Conservation (phyloP, 345 rosid genomes). For the Hypericum androsaemum region DNA sequence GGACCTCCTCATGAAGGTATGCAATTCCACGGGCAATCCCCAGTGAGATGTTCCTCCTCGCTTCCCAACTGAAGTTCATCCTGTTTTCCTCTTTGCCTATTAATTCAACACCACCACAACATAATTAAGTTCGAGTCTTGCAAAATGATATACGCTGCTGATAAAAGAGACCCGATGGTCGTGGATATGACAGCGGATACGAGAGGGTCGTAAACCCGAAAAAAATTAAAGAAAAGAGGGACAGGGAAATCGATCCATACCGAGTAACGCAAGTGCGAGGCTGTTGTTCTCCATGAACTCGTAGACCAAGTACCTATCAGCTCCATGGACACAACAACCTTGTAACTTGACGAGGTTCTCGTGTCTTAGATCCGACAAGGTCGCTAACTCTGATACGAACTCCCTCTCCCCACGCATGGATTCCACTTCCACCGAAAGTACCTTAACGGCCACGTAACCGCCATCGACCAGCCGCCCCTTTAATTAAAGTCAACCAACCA, state of each 20-base stretch:
- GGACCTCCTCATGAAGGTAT: constrained; percentile 29
- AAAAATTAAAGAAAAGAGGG: background rate
- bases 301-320: constrained; percentile 28
- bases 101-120: background rate
- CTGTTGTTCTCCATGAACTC: constrained; percentile 29
- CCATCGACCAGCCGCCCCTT: constrained; percentile 36
- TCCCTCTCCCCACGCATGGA: constrained; percentile 36
- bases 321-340: constrained; percentile 33
- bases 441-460: constrained; percentile 25
- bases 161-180: too few relatives aligned
- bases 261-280: constrained; percentile 18
- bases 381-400: constrained; percentile 30
- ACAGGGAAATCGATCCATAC: background rate
- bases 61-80: constrained; percentile 21
- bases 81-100: constrained; percentile 18
- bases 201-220: too few relatives aligned
- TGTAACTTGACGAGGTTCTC: constrained; percentile 26
- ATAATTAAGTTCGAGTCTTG: too few relatives aligned
- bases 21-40: constrained; percentile 33
- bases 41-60: constrained; percentile 14
- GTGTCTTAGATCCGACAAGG: constrained; percentile 22
- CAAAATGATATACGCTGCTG: too few relatives aligned
- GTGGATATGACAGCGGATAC: too few relatives aligned
- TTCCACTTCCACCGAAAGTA: constrained; percentile 23
- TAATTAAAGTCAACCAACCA: background rate